Evolutionary conservation across 306 rosid genomes (phyloP), one percentile per base, ranked within the genome.

Genomic region (Rosa multiflora): DNA sequence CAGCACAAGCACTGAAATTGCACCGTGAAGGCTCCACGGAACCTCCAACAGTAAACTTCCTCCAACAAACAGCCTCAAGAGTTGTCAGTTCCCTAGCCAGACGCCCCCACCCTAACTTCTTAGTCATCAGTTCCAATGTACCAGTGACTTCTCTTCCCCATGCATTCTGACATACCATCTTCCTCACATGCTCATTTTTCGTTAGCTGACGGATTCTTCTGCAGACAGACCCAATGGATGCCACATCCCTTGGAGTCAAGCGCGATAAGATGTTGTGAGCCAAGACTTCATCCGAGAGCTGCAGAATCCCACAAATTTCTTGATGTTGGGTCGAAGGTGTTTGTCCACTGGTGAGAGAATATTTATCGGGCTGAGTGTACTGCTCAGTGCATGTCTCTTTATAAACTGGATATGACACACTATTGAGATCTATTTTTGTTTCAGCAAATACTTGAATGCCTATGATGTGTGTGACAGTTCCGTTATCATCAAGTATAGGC

Each of bases 121-220:
- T 88, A 78, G 97, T 95, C 97, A 92, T 92, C 81, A 86, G 86
- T 79, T 95, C 99, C 86, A 92, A 76, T 40, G 98, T 86, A 73
- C 95, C 98, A 0, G 97, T 95, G 72, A 95, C 94, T 82, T 95
- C 99, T 83, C 90, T 92, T 67, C 99, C 99, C 99, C 99, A 95
- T 12, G 98, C 94, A 86, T 95, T 95, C 85, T 92, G 98, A 81
- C 99, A 95, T 48, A 92, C 99, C 98, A 95, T 92, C 94, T 95
- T 95, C 87, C 96, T 90, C 39, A 95, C 87, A 78, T 91, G 99
- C 83, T 95, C 99, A 48, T 91, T 95, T 78, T 95, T 90, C 5
- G 99, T 95, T 80, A 95, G 79, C 69, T 83, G 96, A 44, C 98
- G 96, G 66, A 93, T 90, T 84, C 98, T 90, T 88, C 89, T 89